These are phyloP conservation scores for Samsoniella hepiali DNA, from an alignment of 2,329 filamentous ascomycete species.

Conservation along the genomic window DNA sequence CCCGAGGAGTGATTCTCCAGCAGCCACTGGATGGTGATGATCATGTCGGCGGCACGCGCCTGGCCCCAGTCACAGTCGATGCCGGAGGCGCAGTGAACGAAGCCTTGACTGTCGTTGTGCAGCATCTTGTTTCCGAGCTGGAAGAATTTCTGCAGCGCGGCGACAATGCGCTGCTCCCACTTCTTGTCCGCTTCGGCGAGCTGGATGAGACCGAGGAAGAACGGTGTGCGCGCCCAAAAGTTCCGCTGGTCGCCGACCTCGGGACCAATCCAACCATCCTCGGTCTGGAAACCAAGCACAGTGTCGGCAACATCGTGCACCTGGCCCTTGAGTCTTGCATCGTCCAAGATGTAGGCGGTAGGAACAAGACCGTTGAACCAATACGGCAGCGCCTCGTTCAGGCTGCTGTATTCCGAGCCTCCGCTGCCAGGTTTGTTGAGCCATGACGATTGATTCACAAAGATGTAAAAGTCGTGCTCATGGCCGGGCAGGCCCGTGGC, in stretches of 20 bases:
- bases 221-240: slow-evolving; percentile 33
- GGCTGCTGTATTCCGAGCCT: slow-evolving; percentile 50
- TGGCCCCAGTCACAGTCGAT: slow-evolving; percentile 33
- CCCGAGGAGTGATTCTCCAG: slow-evolving; percentile 32
- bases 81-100: slow-evolving; percentile 42
- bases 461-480: slow-evolving; percentile 51
- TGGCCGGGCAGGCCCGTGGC: slow-evolving; percentile 52
- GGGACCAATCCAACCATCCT: slow-evolving; percentile 54
- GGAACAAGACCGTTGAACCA: slow-evolving; percentile 60
- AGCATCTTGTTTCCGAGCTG: slow-evolving; percentile 53
- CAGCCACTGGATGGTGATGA: slow-evolving; percentile 40
- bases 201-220: slow-evolving; percentile 33
- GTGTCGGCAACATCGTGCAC: slow-evolving; percentile 35
- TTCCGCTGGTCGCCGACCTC: slow-evolving; percentile 28
- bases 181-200: slow-evolving; percentile 31
- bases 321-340: slow-evolving; percentile 42
- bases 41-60: slow-evolving; percentile 38
- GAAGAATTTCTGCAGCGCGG: slow-evolving; percentile 28
- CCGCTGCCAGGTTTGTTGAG: slow-evolving; percentile 30
- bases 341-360: slow-evolving; percentile 48
- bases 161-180: slow-evolving; percentile 24
- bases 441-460: slow-evolving; percentile 50
- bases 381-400: slow-evolving; percentile 57
- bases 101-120: slow-evolving; percentile 48
- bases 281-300: slow-evolving; percentile 39